Percentiles rank a stretch among this genome's conserved stretches.
These are phyloP conservation scores for Phytophthora rubi DNA, from an alignment of 352 stramenopile genomes.

Conservation along the genomic window DNA sequence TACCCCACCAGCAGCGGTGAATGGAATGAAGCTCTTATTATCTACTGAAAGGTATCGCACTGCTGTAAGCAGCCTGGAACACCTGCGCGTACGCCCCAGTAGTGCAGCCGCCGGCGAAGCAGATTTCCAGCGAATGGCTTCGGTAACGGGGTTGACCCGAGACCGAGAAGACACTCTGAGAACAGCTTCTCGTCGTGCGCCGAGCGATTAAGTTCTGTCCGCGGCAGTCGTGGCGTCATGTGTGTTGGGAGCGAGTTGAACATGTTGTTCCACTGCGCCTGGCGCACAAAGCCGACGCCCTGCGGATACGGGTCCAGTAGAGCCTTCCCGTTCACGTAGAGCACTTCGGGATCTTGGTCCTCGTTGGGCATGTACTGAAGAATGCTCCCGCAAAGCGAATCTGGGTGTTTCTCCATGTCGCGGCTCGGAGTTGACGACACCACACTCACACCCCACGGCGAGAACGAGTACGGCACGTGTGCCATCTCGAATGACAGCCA, in stretches of 20 bases:
- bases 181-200: conserved; percentile 23
- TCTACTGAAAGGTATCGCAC: not conserved
- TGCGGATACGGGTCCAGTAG: conserved; percentile 28
- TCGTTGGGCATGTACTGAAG: conserved; percentile 30
- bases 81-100: conserved; percentile 20
- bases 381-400: conserved; percentile 34
- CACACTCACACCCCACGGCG: conserved; percentile 28
- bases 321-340: conserved; percentile 36
- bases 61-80: conserved; percentile 12
- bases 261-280: conserved; percentile 33
- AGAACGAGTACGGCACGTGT: conserved; percentile 28
- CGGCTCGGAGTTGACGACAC: conserved; percentile 28
- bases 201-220: conserved; percentile 12
- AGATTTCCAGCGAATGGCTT: conserved; percentile 20
- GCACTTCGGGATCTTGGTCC: conserved; percentile 19
- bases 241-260: conserved; percentile 28
- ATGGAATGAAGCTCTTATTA: not conserved
- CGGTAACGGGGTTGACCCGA: conserved; percentile 21
- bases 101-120: conserved; percentile 26
- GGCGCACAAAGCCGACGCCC: conserved; percentile 19
- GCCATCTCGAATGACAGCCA: conserved; percentile 32
- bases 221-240: conserved; percentile 29
- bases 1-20: not conserved
- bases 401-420: conserved; percentile 29
- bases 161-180: conserved; percentile 27